Percentiles rank a stretch among this genome's conserved stretches.
Conservation (phyloP, 768 basidiomycete genomes). For the Ramaria sp. region DNA sequence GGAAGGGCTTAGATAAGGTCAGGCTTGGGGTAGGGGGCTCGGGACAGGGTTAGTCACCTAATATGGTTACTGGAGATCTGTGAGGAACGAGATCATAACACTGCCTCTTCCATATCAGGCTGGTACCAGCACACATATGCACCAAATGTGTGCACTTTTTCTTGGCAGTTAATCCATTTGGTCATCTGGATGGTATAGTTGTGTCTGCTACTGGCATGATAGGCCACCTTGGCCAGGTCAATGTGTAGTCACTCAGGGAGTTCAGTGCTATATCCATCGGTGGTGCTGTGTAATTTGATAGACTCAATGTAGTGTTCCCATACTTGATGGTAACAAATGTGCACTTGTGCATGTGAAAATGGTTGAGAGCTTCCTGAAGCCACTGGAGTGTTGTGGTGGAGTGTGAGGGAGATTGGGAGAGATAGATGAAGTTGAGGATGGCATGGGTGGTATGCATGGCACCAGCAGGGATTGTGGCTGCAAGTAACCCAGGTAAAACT, state of each 20-base stretch:
- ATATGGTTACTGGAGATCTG: no score
- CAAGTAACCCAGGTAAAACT: constrained; percentile 24
- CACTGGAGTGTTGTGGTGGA: constrained; percentile 16
- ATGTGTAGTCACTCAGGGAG: constrained; percentile 19
- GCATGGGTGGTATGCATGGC: constrained; percentile 18
- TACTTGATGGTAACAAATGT: constrained; percentile 19
- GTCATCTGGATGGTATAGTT: constrained; percentile 12
- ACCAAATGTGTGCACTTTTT: constrained; percentile 1
- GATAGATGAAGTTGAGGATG: constrained; percentile 26
- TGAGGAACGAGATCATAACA: no score
- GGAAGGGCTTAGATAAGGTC: no score
- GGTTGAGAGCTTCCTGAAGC: constrained; percentile 16
- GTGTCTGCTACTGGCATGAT: constrained; percentile 8
- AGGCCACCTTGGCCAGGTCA: constrained; percentile 19
- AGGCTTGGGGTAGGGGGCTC: no score
- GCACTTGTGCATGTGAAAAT: constrained; percentile 22
- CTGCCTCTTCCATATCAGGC: not conserved
- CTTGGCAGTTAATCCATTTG: constrained; percentile 3
- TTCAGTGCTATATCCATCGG: constrained; percentile 12
- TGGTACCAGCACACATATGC: not conserved
- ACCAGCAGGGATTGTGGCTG: constrained; percentile 14
- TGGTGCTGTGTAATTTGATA: constrained; percentile 9
- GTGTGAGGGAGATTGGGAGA: constrained; percentile 22
- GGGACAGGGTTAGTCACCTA: no score
- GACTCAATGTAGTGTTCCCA: constrained; percentile 13